Base-by-base conservation (phyloP, 2,329 filamentous ascomycete species). In the Clarireedia hainanense region DNA sequence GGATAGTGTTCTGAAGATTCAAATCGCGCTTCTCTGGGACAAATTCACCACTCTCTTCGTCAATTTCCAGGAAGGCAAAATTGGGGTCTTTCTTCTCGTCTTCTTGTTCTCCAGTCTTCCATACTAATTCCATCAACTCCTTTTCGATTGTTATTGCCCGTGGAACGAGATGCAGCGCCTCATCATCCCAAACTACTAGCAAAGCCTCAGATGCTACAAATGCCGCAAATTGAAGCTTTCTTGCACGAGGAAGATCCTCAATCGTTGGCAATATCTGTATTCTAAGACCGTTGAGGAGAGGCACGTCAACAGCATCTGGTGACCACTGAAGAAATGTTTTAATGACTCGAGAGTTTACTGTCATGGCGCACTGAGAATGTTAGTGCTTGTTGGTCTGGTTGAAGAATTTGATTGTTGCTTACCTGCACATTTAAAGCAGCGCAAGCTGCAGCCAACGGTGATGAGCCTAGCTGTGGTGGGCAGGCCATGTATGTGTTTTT, bases 121-220 rank as follows among this genome's bases (percentile, higher is more conserved):
- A 90, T 2, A 91, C 85, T 1, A 91, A 75, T 64, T 88, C 81
- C 83, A 91, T 89, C 45, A 92, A 75, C 68, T 90, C 85, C 2
- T 80, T 80, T 70, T 92, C 86, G 58, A 92, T 90, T 36, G 78
- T 77, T 66, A 84, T 83, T 46, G 86, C 88, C 55, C 88, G 77
- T 55, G 80, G 73, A 5, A 91, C 76, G 7, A 92, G 74, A 65
- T 89, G 83, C 55, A 85, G 75, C 0, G 88, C 81, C 56, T 91
- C 86, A 62, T 92, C 88, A 62, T 92, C 88, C 89, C 89, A 94
- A 1, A 92, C 87, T 1, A 92, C 75, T 1, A 94, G 74, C 5
- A 91, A 74, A 4, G 81, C 81, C 59, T 88, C 84, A 0, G 80
- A 81, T 2, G 86, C 83, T 43, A 92, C 78, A 67, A 92, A 91